Evolutionary conservation across 305 asterid genomes (phyloP).

Genomic region (Vinca major): DNA sequence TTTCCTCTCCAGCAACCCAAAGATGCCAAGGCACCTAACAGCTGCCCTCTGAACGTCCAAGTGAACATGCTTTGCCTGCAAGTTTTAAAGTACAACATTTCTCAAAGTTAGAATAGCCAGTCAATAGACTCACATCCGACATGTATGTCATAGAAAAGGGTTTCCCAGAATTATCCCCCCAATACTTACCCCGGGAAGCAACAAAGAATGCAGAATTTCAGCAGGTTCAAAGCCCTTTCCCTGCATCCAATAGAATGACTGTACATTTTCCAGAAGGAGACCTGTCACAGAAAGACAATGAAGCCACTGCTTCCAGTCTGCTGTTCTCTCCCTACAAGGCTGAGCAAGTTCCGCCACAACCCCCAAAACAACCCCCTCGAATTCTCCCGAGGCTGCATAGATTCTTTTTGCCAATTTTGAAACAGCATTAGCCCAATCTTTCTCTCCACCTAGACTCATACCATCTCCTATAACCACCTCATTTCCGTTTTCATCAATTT

Average conservation of each 20-base stretch:
- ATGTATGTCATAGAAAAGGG: not conserved
- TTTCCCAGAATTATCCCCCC: not conserved
- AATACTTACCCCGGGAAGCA: slow-evolving; percentile 89
- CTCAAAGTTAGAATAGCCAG: slow-evolving; percentile 1
- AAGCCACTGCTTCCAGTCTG: slow-evolving; percentile 79
- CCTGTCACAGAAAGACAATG: slow-evolving; percentile 80
- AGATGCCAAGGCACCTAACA: slow-evolving; percentile 83
- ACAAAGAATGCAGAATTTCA: slow-evolving; percentile 69
- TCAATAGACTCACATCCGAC: not conserved
- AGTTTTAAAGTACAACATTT: slow-evolving; percentile 8
- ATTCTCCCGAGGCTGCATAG: slow-evolving; percentile 75
- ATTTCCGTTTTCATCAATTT: slow-evolving; percentile 68
- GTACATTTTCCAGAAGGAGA: slow-evolving; percentile 69
- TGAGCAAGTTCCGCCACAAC: slow-evolving; percentile 78
- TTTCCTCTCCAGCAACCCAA: slow-evolving; percentile 65
- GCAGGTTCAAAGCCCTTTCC: slow-evolving; percentile 65
- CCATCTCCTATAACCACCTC: slow-evolving; percentile 81
- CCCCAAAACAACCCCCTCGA: slow-evolving; percentile 62
- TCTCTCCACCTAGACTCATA: slow-evolving; percentile 87
- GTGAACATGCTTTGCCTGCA: slow-evolving; percentile 78
- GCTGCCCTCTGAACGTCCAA: slow-evolving; percentile 92
- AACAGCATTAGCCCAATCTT: slow-evolving; percentile 88
- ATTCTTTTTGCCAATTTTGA: slow-evolving; percentile 69
- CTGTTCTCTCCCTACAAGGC: slow-evolving; percentile 95
- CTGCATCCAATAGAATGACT: slow-evolving; percentile 59